Percentiles rank a stretch among this genome's conserved stretches.
These are phyloP conservation scores for Skeletonema potamos DNA, from an alignment of 108 stramenopile genomes.

Conservation along the genomic window DNA sequence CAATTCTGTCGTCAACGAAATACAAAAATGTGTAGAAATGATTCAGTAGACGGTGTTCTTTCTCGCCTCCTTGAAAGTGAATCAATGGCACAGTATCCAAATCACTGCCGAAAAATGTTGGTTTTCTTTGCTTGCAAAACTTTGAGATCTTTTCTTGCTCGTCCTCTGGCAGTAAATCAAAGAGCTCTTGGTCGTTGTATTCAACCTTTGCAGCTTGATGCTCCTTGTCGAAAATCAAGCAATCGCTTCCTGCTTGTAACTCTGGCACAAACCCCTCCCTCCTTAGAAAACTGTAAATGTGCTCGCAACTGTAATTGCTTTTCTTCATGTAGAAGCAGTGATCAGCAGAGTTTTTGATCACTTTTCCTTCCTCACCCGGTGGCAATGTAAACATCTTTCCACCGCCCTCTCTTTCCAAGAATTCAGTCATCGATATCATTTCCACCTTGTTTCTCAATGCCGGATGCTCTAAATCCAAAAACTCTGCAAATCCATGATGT, in stretches of 20 bases:
- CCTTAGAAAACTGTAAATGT: constrained; percentile 51
- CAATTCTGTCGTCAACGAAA: constrained; percentile 71
- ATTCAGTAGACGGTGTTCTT: constrained; percentile 67
- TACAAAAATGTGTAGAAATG: constrained; percentile 82
- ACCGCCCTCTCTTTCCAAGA: constrained; percentile 45
- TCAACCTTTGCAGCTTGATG: neutral
- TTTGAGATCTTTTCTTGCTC: constrained; percentile 16
- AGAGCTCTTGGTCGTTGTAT: neutral
- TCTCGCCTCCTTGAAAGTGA: constrained; percentile 69
- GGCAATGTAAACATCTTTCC: constrained; percentile 38
- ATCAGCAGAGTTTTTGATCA: constrained; percentile 44
- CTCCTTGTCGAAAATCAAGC: constrained; percentile 66
- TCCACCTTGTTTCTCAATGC: constrained; percentile 41
- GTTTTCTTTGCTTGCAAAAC: constrained; percentile 42
- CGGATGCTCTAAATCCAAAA: constrained; percentile 38
- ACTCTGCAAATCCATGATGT: constrained; percentile 58
- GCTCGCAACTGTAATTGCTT: constrained; percentile 36
- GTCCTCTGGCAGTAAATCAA: neutral
- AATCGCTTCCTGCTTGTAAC: constrained; percentile 38
- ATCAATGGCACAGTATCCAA: constrained; percentile 42
- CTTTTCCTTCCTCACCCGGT: constrained; percentile 43
- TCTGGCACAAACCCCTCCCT: constrained; percentile 44
- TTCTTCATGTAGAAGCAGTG: constrained; percentile 46
- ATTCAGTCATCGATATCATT: constrained; percentile 66
- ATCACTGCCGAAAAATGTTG: constrained; percentile 14